Base-by-base conservation (phyloP, 495 filamentous ascomycete species). In the Hypoxylon cercidicola region DNA sequence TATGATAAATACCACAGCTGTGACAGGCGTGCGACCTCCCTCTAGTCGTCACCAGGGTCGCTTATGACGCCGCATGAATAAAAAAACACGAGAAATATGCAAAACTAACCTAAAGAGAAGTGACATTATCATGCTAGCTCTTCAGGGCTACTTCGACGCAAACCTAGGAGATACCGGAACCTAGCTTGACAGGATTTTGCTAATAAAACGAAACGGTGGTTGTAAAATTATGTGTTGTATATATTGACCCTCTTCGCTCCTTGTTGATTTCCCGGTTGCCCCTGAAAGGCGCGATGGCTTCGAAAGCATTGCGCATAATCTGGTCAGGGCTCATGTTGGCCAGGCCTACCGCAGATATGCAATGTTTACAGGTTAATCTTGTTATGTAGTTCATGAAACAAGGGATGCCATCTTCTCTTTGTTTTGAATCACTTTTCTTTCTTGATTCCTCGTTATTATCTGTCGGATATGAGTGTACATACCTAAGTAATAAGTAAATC, bases 241-340 rank as follows among this genome's bases (percentile, higher is more conserved):
- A 43, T 25, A 45, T 62, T 47, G 58, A 58, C 54, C 59, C 64
- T 34, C 64, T 21, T 46, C 43, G 52, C 59, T 68, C 59, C 64
- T 55, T 62, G 54, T 58, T 68, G 64, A 68, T 62, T 68, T 63
- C 59, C 64, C 59, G 53, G 49, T 19, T 59, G 53, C 41, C 43
- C 18, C 8, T 28, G 35, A 37, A 23, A 11, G 28, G 43, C 37
- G 20, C 7, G 28, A 30, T 23, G 41, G 35, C 32, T 45, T 59
- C 37, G 19, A 37, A 54, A 59, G 59, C 64, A 68, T 59, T 58
- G 64, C 37, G 59, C 64, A 68, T 62, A 51, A 40, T 34, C n/a
- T 68, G 64, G 54, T 51, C 59, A 58, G 40, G 39, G 59, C 64
- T 57, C 2, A n/a, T n/a, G n/a, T 34, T 49, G 10, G 21, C 53